A percentile compares a stretch with the other conserved stretches of the same genome.
Evolutionary conservation across 202 grass and related monocot species (phyloP).

Genomic region (Zoysia matrella): DNA sequence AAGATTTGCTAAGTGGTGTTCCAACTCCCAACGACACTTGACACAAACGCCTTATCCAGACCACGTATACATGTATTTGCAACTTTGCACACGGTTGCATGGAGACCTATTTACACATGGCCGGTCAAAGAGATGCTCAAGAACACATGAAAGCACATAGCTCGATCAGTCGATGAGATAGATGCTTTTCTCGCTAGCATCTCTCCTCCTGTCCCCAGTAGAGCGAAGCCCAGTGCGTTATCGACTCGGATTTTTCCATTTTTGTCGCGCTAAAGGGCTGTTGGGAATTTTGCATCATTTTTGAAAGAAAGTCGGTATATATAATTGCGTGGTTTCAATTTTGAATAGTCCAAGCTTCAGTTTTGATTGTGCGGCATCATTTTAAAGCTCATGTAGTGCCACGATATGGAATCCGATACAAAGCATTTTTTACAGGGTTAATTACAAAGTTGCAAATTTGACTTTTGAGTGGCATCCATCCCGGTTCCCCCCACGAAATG

Average conservation of each 20-base stretch:
- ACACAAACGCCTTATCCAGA: constrained; percentile 3
- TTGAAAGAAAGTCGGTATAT: not conserved
- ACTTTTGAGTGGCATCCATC: no score
- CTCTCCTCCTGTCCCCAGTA: not conserved
- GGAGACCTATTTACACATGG: not conserved
- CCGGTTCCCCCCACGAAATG: no score
- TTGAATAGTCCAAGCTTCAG: no score
- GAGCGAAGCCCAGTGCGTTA: not conserved
- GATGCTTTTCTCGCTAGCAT: not conserved
- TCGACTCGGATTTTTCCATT: not conserved
- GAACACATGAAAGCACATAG: not conserved
- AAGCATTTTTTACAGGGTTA: no score
- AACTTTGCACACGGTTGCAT: not conserved
- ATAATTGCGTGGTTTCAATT: no score
- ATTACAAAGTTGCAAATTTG: no score
- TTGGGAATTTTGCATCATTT: not conserved
- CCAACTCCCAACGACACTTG: constrained; percentile 22
- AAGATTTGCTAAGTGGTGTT: constrained; percentile 49
- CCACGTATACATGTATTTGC: constrained; percentile 2
- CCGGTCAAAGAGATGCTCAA: constrained; percentile 4
- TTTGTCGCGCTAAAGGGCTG: not conserved
- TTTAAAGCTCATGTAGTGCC: no score
- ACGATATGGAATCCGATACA: no score
- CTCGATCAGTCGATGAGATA: not conserved
- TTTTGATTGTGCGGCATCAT: no score